Evolutionary conservation across 257 asterid species (phyloP).

Genomic region (Cinchona pubescens): DNA sequence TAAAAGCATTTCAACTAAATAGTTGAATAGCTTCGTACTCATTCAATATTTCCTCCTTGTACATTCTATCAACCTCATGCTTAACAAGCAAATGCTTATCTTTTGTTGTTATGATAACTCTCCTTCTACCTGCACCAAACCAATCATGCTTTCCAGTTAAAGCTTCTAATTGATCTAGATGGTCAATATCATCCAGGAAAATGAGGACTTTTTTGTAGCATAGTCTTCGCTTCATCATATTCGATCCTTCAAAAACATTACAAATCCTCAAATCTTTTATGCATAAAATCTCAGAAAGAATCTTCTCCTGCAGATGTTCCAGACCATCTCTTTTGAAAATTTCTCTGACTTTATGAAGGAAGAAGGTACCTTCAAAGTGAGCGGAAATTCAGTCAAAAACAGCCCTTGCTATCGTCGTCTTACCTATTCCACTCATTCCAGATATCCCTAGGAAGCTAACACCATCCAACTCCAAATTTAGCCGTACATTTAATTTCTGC

Average conservation of each 20-base stretch:
- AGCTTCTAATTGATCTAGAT: constrained; percentile 3
- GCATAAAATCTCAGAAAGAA: no score
- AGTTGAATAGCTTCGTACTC: not conserved
- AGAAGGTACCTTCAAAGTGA: not conserved
- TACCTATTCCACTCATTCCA: no score
- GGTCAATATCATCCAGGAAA: no score
- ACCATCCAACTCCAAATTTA: not conserved
- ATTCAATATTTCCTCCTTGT: not conserved
- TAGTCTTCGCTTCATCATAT: no score
- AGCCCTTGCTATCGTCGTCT: no score
- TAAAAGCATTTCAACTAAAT: not conserved
- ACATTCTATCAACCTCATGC: not conserved
- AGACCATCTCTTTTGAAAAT: not conserved
- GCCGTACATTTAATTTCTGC: not conserved
- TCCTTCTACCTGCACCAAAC: constrained; percentile 12
- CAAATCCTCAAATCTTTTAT: no score
- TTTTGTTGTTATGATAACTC: constrained; percentile 18
- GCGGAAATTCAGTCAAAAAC: no score
- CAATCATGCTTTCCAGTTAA: constrained; percentile 2
- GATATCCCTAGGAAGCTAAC: not conserved
- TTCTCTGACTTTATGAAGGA: not conserved
- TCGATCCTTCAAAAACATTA: no score
- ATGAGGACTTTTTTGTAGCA: no score
- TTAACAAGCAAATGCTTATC: not conserved
- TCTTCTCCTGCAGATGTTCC: no score